Evolutionary conservation across 2,329 filamentous ascomycete genomes (phyloP), one percentile per base, ranked within the genome.

Genomic region (Aspergillus fischeri): DNA sequence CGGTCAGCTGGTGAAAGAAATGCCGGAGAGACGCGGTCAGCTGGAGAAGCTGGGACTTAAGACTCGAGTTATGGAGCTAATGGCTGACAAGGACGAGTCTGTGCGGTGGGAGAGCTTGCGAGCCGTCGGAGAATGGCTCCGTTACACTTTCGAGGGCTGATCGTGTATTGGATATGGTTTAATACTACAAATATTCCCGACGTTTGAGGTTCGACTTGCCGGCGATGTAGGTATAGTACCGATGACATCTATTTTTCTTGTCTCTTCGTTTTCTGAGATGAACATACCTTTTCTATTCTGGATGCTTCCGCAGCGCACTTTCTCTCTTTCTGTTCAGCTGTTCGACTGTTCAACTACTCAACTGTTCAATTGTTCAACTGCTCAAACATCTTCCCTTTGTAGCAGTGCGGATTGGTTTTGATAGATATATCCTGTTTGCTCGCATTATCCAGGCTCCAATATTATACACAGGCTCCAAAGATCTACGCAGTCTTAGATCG

Each of bases 41-140:
- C 81, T 96, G 65, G 92, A 97, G 78, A 92, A 87, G 77, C 75
- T 92, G 47, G 91, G 91, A 0, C 76, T 97, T 61, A 97, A 97
- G 83, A 85, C 84, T 20, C 83, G 91, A 64, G 88, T 96, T 59
- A 96, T 97, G 92, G 90, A 92, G 77, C 80, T 97, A 69, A 97
- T 97, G 92, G 87, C 86, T 67, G 91, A 95, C 70, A 82, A 86
- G 57, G 91, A 96, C 68, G 92, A 96, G 78, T 87, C 86, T 58
- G 91, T 97, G 49, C 83, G 92, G 70, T 97, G 92, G 91, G 92
- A 97, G 80, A 94, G 90, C 75, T 77, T 97, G 77, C 86, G 89
- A 67, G 92, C 92, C 17, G 85, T 97, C 44, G 87, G 88, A 21
- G 88, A 89, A 72, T 91, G 88, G 86, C 74, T 91, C 72, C 82